phyloP scores from a whole-genome alignment of 345 rosid species.

The Eucalyptus regnans region DNA sequence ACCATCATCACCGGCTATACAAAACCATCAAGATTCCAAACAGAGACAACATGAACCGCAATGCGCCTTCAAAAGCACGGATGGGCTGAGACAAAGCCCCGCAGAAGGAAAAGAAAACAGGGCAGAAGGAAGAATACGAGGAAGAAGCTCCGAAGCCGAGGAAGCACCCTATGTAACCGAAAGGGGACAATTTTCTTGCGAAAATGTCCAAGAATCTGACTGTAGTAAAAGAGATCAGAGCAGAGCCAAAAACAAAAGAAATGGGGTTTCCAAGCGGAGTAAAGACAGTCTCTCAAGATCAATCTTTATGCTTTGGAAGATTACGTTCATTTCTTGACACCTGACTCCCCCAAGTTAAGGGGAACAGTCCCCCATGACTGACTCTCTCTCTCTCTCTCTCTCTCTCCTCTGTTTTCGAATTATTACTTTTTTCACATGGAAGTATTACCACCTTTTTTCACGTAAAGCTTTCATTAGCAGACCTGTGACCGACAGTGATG shows the following conservation, averaged over 20 bases:
- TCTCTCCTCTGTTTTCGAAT: not conserved
- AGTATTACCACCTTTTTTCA: not conserved
- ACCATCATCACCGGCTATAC: not conserved
- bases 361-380: not conserved
- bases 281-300: not conserved
- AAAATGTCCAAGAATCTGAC: not conserved
- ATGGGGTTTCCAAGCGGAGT: not conserved
- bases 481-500: slow-evolving; percentile 11
- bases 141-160: not conserved
- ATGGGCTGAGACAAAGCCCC: not conserved
- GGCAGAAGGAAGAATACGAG: not conserved
- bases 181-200: not conserved
- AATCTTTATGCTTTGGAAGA: not conserved
- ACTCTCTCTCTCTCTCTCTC: not conserved
- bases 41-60: not conserved
- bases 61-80: not conserved
- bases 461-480: not conserved
- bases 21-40: not conserved
- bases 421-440: not conserved
- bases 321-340: not conserved
- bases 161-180: not conserved
- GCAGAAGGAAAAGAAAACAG: not conserved
- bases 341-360: not conserved
- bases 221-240: not conserved
- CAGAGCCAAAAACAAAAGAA: not conserved